These are phyloP conservation scores for Mortierella sp. DNA, from an alignment of 371 early-diverging fungal genomes.

Conservation along the genomic window DNA sequence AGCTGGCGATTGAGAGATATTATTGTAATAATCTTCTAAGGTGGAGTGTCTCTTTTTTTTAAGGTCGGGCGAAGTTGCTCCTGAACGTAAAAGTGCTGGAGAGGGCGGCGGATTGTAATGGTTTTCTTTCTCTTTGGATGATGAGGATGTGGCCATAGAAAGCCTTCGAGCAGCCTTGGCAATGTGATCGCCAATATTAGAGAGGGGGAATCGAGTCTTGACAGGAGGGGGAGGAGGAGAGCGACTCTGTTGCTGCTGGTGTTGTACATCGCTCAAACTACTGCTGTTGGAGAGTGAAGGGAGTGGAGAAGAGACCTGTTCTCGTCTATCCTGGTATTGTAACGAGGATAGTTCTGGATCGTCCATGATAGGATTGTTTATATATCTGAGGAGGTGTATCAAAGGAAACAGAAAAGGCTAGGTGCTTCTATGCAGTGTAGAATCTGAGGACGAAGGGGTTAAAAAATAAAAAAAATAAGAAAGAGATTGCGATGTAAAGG, in stretches of 20 bases:
- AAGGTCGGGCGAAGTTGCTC: slow-evolving; percentile 32
- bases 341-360: slow-evolving; percentile 32
- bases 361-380: slow-evolving; percentile 15
- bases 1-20: neutral
- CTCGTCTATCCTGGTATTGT: slow-evolving; percentile 19
- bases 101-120: slow-evolving; percentile 16
- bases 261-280: slow-evolving; percentile 17
- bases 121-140: slow-evolving; percentile 20
- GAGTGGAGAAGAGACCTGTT: slow-evolving; percentile 18
- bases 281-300: slow-evolving; percentile 19
- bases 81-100: slow-evolving; percentile 15
- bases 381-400: neutral
- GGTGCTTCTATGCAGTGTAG: neutral
- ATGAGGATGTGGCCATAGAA: slow-evolving; percentile 32
- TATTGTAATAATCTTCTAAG: neutral
- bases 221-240: slow-evolving; percentile 24
- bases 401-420: neutral
- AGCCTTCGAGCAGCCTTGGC: slow-evolving; percentile 44
- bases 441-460: neutral
- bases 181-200: slow-evolving; percentile 42
- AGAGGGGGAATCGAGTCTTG: slow-evolving; percentile 37
- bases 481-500: neutral
- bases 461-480: neutral
- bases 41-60: slow-evolving; percentile 26
- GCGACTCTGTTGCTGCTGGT: slow-evolving; percentile 14